Base-by-base conservation (phyloP, 2,329 filamentous ascomycete species). In the Aspergillus texensis region DNA sequence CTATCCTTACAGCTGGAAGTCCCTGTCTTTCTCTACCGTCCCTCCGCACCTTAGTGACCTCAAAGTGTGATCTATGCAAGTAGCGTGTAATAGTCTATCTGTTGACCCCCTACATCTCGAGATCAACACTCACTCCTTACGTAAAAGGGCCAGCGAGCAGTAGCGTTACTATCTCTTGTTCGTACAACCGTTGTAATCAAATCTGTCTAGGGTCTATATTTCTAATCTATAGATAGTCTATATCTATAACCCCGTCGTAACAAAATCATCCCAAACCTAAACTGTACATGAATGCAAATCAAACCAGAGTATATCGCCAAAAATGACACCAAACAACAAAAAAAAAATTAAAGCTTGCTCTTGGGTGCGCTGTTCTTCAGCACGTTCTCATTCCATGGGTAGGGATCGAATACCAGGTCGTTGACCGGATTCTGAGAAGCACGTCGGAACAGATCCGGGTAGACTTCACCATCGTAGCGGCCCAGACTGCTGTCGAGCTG, bases 351-450 rank as follows among this genome's bases (percentile, higher is more conserved):
- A n/a, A 80, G 73, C 69, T 80, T 80, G 68, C 75, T 78, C 70
- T 72, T 75, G 1, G 67, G 61, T 10, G 70, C 58, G 53, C 69
- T 83, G 69, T 84, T 86, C 83, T 86, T 89, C 71, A 91, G 84
- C 70, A 91, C 70, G 4, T 85, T 82, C 64, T 81, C 80, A 63
- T 80, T 88, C 69, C 88, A 83, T 8, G 90, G 90, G 74, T 92
- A 91, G 1, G 90, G 89, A 69, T 93, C 89, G 62, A 92, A 86
- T 0, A 88, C 88, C 61, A 92, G 80, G 21, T 86, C 84, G 72
- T 93, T 93, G 52, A 93, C 79, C 1, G 91, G 91, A 72, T 93
- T 93, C 70, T 91, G 85, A 65, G 86, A 89, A 0, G 91, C 91
- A 16, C 91, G 81, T 71, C 88, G 81, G 79, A 93, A 93, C 81